Evolutionary conservation across 805 yeast genomes (phyloP), one percentile per base, ranked within the genome.

Genomic region (Cyberlindnera samutprakarnensis): DNA sequence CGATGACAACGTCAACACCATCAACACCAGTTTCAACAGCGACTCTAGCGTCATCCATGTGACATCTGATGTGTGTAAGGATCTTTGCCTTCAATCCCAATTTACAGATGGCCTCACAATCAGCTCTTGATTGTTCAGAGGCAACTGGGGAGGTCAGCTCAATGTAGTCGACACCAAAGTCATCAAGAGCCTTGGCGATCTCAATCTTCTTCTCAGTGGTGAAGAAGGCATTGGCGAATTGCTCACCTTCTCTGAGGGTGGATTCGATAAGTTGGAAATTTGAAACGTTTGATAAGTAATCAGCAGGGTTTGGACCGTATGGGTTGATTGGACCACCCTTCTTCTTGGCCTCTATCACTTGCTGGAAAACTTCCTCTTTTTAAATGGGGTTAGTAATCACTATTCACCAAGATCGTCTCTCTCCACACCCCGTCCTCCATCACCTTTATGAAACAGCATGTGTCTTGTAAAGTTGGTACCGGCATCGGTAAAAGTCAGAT

Each of bases 11-110:
- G 65, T 92, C 96, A 41, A 90, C 97, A 64, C 97, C 98, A 58
- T 92, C 97, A 33, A 92, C 98, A 58, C 98, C 97, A 24, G 97
- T 90, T 54, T 85, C 92, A 29, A 90, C 98, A 6, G 98, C 98
- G 38, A 92, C 84, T 51, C 80, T 73, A 36, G 97, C 98, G 54
- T 92, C 98, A 61, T 90, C 97, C 96, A 90, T 90, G 65, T 90
- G 96, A 64, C 98, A 90, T 63, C 97, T 77, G 47, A 92, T 92
- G 61, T 90, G 97, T 30, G 98, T 90, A 47, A 90, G 73, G 43
- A 92, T 86, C 68, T 92, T 90, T 43, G 96, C 90, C 66, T 83
- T 86, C 59, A 90, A 75, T 9, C 97, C 97, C 47, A 92, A 72
- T 69, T 92, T 90, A 72, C 97, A 92, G 49, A 90, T 90, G 37